Conservation (phyloP, 75 land plant genomes). For the Larix kaempferi region DNA sequence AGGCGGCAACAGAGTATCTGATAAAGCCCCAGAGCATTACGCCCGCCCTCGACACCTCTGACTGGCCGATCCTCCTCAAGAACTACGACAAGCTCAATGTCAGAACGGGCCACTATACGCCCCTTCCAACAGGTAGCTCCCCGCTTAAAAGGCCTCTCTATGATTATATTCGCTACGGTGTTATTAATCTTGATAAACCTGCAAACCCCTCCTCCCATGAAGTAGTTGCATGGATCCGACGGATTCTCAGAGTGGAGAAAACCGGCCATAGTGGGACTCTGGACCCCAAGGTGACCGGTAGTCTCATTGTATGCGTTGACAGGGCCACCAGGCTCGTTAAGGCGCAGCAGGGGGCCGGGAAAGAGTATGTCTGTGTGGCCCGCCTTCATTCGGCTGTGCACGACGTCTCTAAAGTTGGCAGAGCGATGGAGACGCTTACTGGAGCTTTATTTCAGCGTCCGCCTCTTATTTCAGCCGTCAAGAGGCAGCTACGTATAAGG, state of each 20-base stretch:
- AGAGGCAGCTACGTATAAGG: constrained; percentile 87
- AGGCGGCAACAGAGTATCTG: constrained; percentile 47
- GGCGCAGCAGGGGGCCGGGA: constrained; percentile 96
- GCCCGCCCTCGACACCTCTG: constrained; percentile 80
- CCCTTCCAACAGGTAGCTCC: constrained; percentile 76
- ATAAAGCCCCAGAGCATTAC: constrained; percentile 86
- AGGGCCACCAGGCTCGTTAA: constrained; percentile 89
- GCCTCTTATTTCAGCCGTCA: constrained; percentile 89
- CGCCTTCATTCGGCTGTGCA: constrained; percentile 81
- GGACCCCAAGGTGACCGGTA: constrained; percentile 95
- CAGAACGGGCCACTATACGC: constrained; percentile 96
- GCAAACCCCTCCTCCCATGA: constrained; percentile 95
- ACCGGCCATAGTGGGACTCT: constrained; percentile 94
- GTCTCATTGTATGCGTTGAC: constrained; percentile 89
- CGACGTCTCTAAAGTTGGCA: constrained; percentile 65
- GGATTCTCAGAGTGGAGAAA: constrained; percentile 82
- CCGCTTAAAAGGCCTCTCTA: constrained; percentile 87
- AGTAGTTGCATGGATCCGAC: constrained; percentile 94
- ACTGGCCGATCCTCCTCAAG: constrained; percentile 94
- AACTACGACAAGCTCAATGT: constrained; percentile 96
- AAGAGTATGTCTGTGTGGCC: constrained; percentile 96
- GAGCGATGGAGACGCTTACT: constrained; percentile 85
- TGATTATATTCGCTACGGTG: constrained; percentile 85
- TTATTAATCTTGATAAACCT: constrained; percentile 91
- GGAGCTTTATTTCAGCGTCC: constrained; percentile 95